phyloP scores from a whole-genome alignment of 2,329 filamentous ascomycete genomes.

The Fusarium sp. region DNA sequence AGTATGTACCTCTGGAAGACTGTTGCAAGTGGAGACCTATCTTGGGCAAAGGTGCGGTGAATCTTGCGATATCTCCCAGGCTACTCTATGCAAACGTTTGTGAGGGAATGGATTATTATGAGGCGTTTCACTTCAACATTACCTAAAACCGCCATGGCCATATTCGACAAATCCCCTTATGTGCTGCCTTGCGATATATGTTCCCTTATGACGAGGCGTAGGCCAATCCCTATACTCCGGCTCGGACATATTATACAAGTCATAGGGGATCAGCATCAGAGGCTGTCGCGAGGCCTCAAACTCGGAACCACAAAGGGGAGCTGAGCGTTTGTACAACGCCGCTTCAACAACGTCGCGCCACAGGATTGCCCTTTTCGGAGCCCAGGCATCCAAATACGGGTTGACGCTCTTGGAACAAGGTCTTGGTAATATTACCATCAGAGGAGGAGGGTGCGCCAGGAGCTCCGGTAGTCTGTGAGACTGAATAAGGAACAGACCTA shows the following conservation, averaged over 20 bases:
- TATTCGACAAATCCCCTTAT: neutral
- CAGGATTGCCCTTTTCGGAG: slow-evolving; percentile 13
- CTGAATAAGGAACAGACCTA: neutral
- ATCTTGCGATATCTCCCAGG: neutral
- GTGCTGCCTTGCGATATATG: neutral
- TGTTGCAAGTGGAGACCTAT: neutral
- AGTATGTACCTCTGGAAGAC: neutral
- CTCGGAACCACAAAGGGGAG: neutral
- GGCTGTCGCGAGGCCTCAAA: neutral
- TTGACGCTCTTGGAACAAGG: neutral
- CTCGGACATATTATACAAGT: neutral
- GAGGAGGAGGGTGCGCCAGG: neutral
- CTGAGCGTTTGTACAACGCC: slow-evolving; percentile 2
- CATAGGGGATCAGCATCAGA: neutral
- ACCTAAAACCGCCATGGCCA: neutral
- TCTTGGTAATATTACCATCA: slow-evolving; percentile 1
- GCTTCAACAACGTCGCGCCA: slow-evolving; percentile 29
- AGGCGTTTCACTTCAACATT: neutral
- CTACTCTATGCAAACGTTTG: neutral
- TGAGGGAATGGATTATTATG: neutral
- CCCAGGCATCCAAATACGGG: neutral
- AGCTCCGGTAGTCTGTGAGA: neutral
- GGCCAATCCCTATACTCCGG: neutral
- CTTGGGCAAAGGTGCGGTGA: neutral
- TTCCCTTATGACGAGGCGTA: neutral